phyloP scores from a whole-genome alignment of 1,284 basidiomycete species.

The Cutaneotrichosporon sp. region DNA sequence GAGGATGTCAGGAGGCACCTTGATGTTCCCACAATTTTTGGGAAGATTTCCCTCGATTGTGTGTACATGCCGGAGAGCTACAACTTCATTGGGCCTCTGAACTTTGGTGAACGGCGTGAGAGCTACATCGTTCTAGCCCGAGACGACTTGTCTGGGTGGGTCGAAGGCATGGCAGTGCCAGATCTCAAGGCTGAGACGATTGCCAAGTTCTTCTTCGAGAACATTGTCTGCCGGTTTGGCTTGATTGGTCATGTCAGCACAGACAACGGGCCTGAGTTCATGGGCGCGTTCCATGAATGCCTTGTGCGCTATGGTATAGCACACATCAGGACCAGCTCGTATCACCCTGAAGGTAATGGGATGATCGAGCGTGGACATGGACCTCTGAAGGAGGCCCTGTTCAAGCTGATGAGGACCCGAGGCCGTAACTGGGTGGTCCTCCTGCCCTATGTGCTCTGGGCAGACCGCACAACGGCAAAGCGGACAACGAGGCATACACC shows the following conservation, averaged over 20 bases:
- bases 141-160: conserved; percentile 14
- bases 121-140: background rate
- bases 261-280: conserved; percentile 10
- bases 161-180: background rate
- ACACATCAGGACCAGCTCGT: background rate
- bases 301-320: background rate
- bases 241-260: conserved; percentile 2
- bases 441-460: conserved; percentile 9
- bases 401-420: conserved; percentile 6
- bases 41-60: conserved; percentile 12
- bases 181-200: background rate
- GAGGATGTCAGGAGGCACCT: background rate
- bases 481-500: conserved; percentile 8
- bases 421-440: background rate
- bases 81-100: background rate
- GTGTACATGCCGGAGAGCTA: conserved; percentile 10
- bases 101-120: background rate
- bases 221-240: background rate
- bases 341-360: conserved; percentile 11
- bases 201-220: conserved; percentile 2
- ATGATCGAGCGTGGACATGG: conserved; percentile 17
- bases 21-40: conserved; percentile 2
- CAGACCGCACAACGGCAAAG: conserved; percentile 11
- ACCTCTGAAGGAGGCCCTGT: conserved; percentile 14
- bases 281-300: background rate